Conservation (phyloP, 305 asterid genomes). For the Fraxinus velutina region DNA sequence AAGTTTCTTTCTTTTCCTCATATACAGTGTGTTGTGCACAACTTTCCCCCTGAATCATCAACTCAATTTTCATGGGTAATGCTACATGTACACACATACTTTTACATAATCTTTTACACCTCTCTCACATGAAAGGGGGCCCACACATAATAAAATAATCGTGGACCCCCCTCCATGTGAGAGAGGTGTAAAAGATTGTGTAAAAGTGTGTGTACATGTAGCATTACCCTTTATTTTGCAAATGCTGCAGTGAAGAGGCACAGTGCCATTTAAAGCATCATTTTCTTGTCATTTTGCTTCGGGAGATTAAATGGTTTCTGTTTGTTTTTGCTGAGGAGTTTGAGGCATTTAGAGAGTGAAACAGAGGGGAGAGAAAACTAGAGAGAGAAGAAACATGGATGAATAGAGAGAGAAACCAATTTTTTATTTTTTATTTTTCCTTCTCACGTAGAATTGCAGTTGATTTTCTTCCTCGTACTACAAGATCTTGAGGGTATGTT, state of each 20-base stretch:
- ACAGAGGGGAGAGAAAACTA: constrained; percentile 13
- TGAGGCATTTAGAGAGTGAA: constrained; percentile 13
- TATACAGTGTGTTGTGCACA: background rate
- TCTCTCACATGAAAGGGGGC: too few relatives aligned
- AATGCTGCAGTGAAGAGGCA: constrained; percentile 14
- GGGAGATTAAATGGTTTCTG: constrained; percentile 27
- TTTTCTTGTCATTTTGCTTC: constrained; percentile 33
- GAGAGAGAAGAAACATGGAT: constrained; percentile 5
- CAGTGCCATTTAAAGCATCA: constrained; percentile 31
- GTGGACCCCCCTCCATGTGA: too few relatives aligned
- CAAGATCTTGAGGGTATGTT: constrained; percentile 27
- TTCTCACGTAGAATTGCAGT: constrained; percentile 14
- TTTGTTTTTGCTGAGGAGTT: constrained; percentile 28
- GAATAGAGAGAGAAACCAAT: background rate
- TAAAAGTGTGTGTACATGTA: too few relatives aligned
- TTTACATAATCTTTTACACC: background rate
- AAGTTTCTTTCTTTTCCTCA: background rate
- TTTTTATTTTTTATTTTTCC: background rate
- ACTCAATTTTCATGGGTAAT: too few relatives aligned
- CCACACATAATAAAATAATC: too few relatives aligned
- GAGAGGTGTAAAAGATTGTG: too few relatives aligned
- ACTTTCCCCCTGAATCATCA: too few relatives aligned
- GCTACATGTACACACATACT: too few relatives aligned
- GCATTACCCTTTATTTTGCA: background rate
- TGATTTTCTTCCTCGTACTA: background rate